phyloP scores from a whole-genome alignment of 1,284 basidiomycete species.

The Rhodotorula sp. region DNA sequence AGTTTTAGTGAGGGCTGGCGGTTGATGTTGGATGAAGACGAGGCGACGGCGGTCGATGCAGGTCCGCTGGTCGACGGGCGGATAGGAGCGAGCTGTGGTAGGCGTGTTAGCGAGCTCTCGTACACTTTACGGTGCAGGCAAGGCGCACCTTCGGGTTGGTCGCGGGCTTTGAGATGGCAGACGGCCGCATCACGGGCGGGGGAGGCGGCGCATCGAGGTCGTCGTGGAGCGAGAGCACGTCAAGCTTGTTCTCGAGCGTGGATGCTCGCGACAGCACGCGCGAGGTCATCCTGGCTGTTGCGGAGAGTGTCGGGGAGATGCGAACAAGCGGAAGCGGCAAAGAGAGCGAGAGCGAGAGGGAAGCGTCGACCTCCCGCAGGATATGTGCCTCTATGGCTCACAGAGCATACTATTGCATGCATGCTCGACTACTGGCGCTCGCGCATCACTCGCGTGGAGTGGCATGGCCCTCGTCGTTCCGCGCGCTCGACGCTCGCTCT shows the following conservation, averaged over 20 bases:
- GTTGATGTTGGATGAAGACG: slow-evolving; percentile 37
- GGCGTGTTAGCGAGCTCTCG: neutral
- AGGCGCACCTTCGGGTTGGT: neutral
- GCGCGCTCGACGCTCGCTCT: no score
- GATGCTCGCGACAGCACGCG: slow-evolving; percentile 24
- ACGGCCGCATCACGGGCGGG: neutral
- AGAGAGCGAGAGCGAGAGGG: neutral
- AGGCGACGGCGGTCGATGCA: neutral
- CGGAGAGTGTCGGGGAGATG: neutral
- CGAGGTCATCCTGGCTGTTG: slow-evolving; percentile 21
- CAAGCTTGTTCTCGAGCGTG: slow-evolving; percentile 37
- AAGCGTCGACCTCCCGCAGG: neutral
- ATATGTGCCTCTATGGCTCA: neutral
- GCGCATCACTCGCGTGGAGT: no score
- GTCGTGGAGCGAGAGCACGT: slow-evolving; percentile 25
- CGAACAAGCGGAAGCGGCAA: neutral
- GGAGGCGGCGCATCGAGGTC: neutral
- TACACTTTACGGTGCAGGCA: rapidly evolving
- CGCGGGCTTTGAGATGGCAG: slow-evolving; percentile 8
- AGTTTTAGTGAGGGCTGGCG: slow-evolving; percentile 36
- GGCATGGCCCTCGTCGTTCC: no score
- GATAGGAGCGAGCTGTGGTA: slow-evolving; percentile 23
- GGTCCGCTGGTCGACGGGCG: neutral
- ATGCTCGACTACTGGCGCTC: no score
- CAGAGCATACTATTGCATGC: no score